A percentile compares a stretch with the other conserved stretches of the same genome.
phyloP scores from a whole-genome alignment of 106 monocot genomes.

The Iris macrosiphon region DNA sequence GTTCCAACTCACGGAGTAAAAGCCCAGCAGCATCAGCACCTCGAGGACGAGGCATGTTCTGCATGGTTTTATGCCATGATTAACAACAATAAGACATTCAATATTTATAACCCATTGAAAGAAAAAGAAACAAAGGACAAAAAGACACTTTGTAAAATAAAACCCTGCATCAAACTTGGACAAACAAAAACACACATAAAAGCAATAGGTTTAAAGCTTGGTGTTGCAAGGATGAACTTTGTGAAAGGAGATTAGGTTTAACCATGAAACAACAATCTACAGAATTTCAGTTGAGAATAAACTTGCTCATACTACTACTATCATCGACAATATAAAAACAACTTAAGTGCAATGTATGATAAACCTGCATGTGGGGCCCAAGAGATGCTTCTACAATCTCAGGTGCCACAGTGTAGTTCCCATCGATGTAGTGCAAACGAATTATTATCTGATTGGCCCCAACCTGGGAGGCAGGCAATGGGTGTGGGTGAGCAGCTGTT shows the following conservation, averaged over 20 bases:
- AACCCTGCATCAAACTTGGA: no score
- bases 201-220: no score
- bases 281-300: no score
- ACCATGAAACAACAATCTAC: no score
- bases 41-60: constrained; percentile 99
- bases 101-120: not conserved
- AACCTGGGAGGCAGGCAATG: constrained; percentile 84
- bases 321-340: no score
- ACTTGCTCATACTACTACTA: no score
- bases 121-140: not conserved
- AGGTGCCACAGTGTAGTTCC: constrained; percentile 93
- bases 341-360: no score
- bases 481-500: constrained; percentile 65
- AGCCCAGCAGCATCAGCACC: constrained; percentile 98
- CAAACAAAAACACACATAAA: not conserved
- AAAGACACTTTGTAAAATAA: no score
- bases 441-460: constrained; percentile 73
- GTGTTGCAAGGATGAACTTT: no score
- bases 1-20: constrained; percentile 91
- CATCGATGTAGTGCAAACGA: constrained; percentile 94
- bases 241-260: no score
- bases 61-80: constrained; percentile 8
- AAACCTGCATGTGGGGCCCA: constrained; percentile 99
- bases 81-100: not conserved
- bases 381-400: constrained; percentile 98